Evolutionary conservation across 345 rosid genomes (phyloP).

Genomic region (Eucalyptus regnans): DNA sequence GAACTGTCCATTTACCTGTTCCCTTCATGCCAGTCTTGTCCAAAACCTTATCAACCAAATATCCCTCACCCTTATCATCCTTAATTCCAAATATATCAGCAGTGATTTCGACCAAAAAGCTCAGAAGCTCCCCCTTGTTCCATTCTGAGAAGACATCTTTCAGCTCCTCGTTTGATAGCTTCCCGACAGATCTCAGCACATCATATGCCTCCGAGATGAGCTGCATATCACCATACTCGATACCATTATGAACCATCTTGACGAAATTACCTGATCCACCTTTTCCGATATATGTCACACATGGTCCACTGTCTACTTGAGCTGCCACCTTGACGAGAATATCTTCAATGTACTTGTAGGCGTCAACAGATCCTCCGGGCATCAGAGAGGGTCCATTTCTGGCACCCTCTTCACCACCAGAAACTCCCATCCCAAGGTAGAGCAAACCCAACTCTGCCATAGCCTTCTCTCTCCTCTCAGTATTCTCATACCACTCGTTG

Average conservation of each 20-base stretch:
- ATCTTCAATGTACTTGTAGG: conserved; percentile 77
- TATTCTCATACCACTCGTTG: conserved; percentile 96
- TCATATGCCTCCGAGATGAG: conserved; percentile 91
- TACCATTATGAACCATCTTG: conserved; percentile 95
- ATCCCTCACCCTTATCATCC: conserved; percentile 81
- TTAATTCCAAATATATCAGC: conserved; percentile 80
- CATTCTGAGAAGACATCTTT: conserved; percentile 61
- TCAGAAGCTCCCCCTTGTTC: conserved; percentile 92
- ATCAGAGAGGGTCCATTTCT: conserved; percentile 85
- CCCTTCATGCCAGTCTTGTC: conserved; percentile 99
- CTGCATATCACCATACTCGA: conserved; percentile 97
- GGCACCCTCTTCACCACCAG: conserved; percentile 99
- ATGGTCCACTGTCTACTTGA: conserved; percentile 91
- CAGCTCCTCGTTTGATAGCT: conserved; percentile 78
- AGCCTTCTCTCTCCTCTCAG: conserved; percentile 81
- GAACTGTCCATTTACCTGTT: conserved; percentile 97
- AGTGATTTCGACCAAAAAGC: conserved; percentile 93
- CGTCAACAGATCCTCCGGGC: conserved; percentile 94
- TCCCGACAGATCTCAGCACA: conserved; percentile 79
- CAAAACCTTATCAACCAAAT: conserved; percentile 86
- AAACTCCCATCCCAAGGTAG: conserved; percentile 97
- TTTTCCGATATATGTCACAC: conserved; percentile 81
- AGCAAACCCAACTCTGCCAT: conserved; percentile 59
- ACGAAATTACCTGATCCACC: conserved; percentile 97
- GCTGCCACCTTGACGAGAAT: conserved; percentile 93